Evolutionary conservation across 495 filamentous ascomycete genomes (phyloP).

Genomic region (Tuber brumale): DNA sequence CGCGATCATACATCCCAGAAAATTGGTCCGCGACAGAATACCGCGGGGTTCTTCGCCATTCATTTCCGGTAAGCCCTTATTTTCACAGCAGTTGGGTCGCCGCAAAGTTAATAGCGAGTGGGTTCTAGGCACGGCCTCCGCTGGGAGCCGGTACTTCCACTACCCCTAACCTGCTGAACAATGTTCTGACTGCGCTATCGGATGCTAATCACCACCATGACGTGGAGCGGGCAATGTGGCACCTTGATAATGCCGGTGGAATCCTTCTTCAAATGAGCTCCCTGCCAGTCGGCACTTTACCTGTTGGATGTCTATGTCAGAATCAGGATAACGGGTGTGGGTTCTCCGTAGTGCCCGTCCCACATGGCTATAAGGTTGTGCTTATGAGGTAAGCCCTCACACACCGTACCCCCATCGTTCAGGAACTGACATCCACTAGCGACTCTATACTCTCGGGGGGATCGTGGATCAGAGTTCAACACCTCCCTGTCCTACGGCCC

Average conservation of each 20-base stretch:
- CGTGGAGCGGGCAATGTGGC: conserved; percentile 18
- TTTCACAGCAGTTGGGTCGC: neutral
- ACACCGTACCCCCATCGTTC: neutral
- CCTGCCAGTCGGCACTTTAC: neutral
- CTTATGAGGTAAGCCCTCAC: conserved; percentile 22
- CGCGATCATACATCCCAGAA: neutral
- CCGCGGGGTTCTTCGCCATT: neutral
- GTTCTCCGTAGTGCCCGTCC: conserved; percentile 18
- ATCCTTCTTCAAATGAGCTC: conserved; percentile 10
- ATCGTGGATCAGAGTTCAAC: neutral
- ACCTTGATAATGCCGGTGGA: conserved; percentile 27
- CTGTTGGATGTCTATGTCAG: neutral
- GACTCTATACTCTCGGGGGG: neutral
- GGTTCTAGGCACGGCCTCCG: neutral
- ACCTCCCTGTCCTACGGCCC: neutral
- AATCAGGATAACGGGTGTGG: neutral
- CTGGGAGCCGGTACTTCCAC: neutral
- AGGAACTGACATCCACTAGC: neutral
- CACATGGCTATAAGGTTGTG: conserved; percentile 9
- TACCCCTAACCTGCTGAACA: neutral
- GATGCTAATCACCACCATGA: neutral
- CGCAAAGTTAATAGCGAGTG: neutral
- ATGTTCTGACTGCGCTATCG: neutral
- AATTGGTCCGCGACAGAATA: neutral
- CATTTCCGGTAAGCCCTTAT: neutral